A percentile compares a stretch with the other conserved stretches of the same genome.
Evolutionary conservation across 495 filamentous ascomycete species (phyloP).

Genomic region (Lepidopterella palustris): DNA sequence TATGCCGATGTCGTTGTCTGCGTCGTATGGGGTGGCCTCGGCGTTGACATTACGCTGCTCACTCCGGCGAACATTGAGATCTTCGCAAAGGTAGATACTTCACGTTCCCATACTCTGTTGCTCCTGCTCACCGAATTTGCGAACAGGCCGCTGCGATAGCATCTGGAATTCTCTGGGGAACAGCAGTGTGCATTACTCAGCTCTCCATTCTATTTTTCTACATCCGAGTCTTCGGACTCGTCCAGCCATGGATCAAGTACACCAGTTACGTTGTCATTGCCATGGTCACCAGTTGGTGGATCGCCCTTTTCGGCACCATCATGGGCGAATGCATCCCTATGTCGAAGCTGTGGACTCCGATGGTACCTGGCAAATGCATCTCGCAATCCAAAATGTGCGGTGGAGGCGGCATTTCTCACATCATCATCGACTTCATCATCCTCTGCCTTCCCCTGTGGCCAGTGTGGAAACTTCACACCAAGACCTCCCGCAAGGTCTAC

Average conservation of each 20-base stretch:
- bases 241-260: neutral
- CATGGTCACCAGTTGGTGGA: neutral
- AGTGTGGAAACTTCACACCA: neutral
- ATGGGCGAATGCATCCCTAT: slow-evolving; percentile 1
- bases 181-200: neutral
- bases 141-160: neutral
- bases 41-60: neutral
- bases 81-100: neutral
- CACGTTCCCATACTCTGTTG: neutral
- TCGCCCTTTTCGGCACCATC: neutral
- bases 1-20: slow-evolving; percentile 1
- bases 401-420: neutral
- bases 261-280: neutral
- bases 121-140: neutral
- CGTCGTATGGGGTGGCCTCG: neutral
- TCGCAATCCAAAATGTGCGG: neutral
- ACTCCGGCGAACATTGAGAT: neutral
- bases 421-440: neutral
- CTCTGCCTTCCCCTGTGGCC: neutral
- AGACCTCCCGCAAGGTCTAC: neutral
- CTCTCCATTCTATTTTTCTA: neutral
- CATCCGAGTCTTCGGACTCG: neutral
- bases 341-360: neutral
- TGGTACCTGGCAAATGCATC: neutral
- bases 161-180: neutral